Evolutionary conservation across 306 rosid species (phyloP), one percentile per base, ranked within the genome.

Genomic region (Purshia tridentata): DNA sequence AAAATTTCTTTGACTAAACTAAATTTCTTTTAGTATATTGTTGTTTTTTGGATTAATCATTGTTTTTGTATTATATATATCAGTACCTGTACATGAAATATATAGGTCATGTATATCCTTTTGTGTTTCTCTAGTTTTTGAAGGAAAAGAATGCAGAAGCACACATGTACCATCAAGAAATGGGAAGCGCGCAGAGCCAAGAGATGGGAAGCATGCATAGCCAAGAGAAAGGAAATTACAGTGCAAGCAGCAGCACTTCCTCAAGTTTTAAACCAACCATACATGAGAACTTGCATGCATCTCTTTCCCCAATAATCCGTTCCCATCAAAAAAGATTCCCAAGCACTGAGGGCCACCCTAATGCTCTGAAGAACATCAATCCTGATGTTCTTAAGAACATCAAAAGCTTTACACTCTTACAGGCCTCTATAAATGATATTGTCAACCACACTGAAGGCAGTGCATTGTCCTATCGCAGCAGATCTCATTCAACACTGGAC

Each of bases 271-370:
- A 73, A 81, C 46, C 77, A 40, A 68, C 45, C 44, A 72, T 52
- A 29, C 67, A 60, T 15, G 77, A 56, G 45, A 78, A 69, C 80
- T 65, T 76, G 72, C 77, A 49, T 12, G 75, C 90, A 47, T 88
- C 87, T 44, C 62, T 86, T 61, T 88, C 93, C 20, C 92, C 97
- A 52, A 51, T 76, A 70, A 69, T 82, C 41, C 81, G 83, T 46
- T 76, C 69, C 20, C 67, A 77, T 65, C 53, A 46, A 65, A 85
- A 80, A 55, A 75, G 69, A 73, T 76, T 76, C 37, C 80, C 97
- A 16, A 84, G 74, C 61, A 90, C 88, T 1, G 93, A 88, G 51
- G 92, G 88, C 12, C 97, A 93, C 74, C 97, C 90, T 0, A 83
- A 84, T 62, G 97, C 91, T 78, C 80, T 84, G 8, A 88, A 84